phyloP scores from a whole-genome alignment of 768 basidiomycete species.

The Pholiota conissans region DNA sequence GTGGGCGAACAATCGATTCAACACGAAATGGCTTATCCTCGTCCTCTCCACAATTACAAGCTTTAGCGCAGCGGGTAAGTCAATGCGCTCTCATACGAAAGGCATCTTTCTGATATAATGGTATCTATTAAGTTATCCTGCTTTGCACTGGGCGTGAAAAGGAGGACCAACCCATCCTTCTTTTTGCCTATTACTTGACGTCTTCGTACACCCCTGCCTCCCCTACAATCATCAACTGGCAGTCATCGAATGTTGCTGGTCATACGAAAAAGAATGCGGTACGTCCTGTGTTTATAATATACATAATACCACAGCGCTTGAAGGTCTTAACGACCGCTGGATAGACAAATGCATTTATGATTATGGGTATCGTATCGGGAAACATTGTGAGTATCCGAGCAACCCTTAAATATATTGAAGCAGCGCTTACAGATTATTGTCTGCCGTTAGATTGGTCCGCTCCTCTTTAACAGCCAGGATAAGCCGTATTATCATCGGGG shows the following conservation, averaged over 20 bases:
- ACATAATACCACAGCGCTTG: too few species aligned
- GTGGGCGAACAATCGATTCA: conserved; percentile 28
- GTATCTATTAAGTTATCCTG: too few species aligned
- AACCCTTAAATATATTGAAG: background rate
- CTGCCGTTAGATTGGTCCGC: conserved; percentile 10
- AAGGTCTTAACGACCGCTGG: too few species aligned
- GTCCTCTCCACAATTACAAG: conserved; percentile 21
- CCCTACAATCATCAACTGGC: conserved; percentile 32
- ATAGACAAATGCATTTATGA: conserved; percentile 14
- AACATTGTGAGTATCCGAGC: conserved; percentile 4
- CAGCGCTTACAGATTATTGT: background rate
- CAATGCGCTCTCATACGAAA: too few species aligned
- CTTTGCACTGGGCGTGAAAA: conserved; percentile 21
- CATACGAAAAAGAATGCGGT: conserved; percentile 20
- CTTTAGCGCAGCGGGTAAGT: conserved; percentile 23
- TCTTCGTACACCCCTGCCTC: conserved; percentile 21
- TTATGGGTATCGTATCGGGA: conserved; percentile 11
- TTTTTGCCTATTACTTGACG: conserved; percentile 34
- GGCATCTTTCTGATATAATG: too few species aligned
- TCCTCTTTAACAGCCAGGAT: conserved; percentile 16
- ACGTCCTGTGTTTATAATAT: too few species aligned
- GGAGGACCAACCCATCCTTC: conserved; percentile 24
- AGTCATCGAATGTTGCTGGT: conserved; percentile 34
- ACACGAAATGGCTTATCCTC: conserved; percentile 26
- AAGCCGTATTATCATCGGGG: conserved; percentile 19